Percentiles rank a stretch among this genome's conserved stretches.
phyloP scores from a whole-genome alignment of 2,329 filamentous ascomycete species.

The Calonectria pauciramosa region DNA sequence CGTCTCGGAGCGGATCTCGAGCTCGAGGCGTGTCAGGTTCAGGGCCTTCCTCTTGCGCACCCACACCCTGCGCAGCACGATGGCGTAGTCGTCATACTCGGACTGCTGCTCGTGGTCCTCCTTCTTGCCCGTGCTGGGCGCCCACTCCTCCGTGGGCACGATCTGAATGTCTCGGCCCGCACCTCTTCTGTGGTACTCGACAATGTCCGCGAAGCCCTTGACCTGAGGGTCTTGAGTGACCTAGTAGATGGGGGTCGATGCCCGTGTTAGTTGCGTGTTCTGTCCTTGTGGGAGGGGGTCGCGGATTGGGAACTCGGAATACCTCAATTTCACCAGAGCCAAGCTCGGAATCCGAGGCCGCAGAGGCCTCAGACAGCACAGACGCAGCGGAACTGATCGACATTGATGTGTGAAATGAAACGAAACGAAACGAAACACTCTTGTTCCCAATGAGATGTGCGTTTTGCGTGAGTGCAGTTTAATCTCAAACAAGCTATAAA shows the following conservation, averaged over 20 bases:
- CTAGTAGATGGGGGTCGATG: background rate
- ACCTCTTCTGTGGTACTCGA: background rate
- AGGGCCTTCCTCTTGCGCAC: background rate
- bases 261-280: background rate
- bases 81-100: constrained; percentile 5
- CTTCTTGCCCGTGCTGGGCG: background rate
- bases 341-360: background rate
- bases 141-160: background rate
- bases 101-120: background rate
- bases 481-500: background rate
- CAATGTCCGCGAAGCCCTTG: constrained; percentile 17
- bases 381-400: background rate
- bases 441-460: background rate
- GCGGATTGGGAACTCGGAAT: too few species aligned
- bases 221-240: background rate
- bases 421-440: background rate
- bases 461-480: background rate
- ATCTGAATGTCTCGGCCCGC: background rate
- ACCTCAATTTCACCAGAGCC: background rate
- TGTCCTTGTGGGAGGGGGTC: too few species aligned
- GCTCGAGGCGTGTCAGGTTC: background rate
- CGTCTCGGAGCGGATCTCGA: background rate
- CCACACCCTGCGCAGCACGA: constrained; percentile 17
- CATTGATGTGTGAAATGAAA: background rate
- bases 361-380: background rate